phyloP scores from a whole-genome alignment of 1,139 yeast species.

The Saccharomyces pastorianus region DNA sequence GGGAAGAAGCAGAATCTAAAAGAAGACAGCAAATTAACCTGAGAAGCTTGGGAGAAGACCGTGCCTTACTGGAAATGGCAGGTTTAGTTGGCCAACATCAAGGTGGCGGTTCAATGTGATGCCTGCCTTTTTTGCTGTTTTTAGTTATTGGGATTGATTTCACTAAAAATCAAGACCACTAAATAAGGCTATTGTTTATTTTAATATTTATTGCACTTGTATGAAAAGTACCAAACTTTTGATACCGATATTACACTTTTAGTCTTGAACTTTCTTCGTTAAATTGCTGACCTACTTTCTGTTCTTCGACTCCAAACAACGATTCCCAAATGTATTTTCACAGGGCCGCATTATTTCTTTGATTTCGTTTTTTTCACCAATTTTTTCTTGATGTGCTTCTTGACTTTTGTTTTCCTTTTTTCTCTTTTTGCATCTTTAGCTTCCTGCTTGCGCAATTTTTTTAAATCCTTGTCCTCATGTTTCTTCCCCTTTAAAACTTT shows the following conservation, averaged over 20 bases:
- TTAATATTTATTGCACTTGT: neutral
- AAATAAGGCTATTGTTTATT: neutral
- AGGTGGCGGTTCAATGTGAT: constrained; percentile 53
- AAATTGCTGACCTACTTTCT: neutral
- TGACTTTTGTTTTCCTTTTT: constrained; percentile 83
- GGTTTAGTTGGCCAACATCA: constrained; percentile 72
- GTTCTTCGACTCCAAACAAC: neutral
- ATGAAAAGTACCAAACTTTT: neutral
- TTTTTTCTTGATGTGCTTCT: constrained; percentile 83
- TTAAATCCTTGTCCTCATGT: constrained; percentile 74
- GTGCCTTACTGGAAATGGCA: constrained; percentile 84
- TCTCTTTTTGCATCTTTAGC: constrained; percentile 80
- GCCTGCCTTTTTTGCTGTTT: neutral
- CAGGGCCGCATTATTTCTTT: constrained; percentile 19
- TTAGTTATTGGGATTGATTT: neutral
- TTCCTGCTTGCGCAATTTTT: constrained; percentile 75
- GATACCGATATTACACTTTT: neutral
- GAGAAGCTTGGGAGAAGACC: constrained; percentile 63
- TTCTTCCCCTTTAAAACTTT: constrained; percentile 59
- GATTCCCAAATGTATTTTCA: neutral
- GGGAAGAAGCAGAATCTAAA: constrained; percentile 84
- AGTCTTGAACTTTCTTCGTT: neutral
- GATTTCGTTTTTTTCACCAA: constrained; percentile 47
- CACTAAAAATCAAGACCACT: neutral
- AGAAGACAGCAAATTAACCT: constrained; percentile 66